Evolutionary conservation across 1,284 basidiomycete species (phyloP).

Genomic region (Pholiota adiposa): DNA sequence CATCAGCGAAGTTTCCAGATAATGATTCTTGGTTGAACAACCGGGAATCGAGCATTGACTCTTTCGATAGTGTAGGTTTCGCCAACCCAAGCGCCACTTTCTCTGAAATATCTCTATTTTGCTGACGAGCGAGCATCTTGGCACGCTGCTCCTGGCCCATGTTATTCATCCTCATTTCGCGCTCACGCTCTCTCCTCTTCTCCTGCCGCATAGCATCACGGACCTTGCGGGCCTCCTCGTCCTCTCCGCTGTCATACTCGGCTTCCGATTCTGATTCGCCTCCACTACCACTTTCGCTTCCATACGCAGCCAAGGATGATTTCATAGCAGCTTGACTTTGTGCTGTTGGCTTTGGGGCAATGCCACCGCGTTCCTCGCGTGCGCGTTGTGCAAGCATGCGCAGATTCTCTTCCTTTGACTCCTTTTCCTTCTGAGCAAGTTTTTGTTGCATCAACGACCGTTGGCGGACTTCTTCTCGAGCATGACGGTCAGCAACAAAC

Average conservation of each 20-base stretch:
- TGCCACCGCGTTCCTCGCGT: conserved; percentile 89
- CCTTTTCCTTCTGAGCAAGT: conserved; percentile 97
- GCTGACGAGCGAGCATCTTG: conserved; percentile 92
- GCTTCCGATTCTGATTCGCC: conserved; percentile 43
- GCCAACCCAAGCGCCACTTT: conserved; percentile 98
- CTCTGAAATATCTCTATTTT: conserved; percentile 98
- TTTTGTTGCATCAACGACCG: conserved; percentile 98
- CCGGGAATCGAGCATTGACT: conserved; percentile 95
- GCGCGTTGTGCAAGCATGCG: conserved; percentile 94
- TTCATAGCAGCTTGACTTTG: conserved; percentile 72
- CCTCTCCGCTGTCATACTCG: conserved; percentile 64
- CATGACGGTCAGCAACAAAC: conserved; percentile 96
- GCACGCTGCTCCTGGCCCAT: conserved; percentile 98
- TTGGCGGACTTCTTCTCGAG: conserved; percentile 96
- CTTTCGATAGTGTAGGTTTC: conserved; percentile 94
- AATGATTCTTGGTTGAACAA: conserved; percentile 97
- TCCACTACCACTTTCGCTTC: conserved; percentile 68
- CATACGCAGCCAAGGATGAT: conserved; percentile 83
- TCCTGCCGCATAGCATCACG: conserved; percentile 92
- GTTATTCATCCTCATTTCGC: conserved; percentile 98
- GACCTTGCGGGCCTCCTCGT: conserved; percentile 85
- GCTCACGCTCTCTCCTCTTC: conserved; percentile 92
- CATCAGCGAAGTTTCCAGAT: conserved; percentile 82
- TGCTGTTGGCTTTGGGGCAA: conserved; percentile 63
- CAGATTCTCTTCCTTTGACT: conserved; percentile 94